These are phyloP conservation scores for Ceratocystiopsis sp. DNA, from an alignment of 2,329 filamentous ascomycete species.

Conservation along the genomic window DNA sequence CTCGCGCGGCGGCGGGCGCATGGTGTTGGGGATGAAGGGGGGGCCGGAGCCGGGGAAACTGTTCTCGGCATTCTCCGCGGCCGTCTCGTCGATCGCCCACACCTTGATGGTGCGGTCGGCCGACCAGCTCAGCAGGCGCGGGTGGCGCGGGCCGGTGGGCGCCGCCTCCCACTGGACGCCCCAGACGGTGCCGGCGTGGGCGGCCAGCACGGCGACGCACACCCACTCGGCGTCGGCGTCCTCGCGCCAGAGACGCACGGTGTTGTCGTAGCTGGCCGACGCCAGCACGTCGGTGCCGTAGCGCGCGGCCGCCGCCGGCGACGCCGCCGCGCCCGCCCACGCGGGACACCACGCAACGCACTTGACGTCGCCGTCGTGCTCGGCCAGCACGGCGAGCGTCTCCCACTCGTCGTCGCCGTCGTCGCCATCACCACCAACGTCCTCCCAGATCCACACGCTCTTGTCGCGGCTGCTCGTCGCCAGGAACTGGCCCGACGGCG, in stretches of 20 bases:
- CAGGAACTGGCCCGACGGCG: constrained; percentile 56
- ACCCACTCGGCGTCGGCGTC: constrained; percentile 84
- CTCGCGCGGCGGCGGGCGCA: constrained; percentile 62
- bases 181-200: constrained; percentile 82
- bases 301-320: constrained; percentile 16
- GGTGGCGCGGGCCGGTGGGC: constrained; percentile 25
- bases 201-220: constrained; percentile 65
- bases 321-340: constrained; percentile 26
- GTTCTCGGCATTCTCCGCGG: constrained; percentile 19
- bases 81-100: constrained; percentile 51
- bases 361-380: constrained; percentile 93
- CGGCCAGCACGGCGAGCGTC: constrained; percentile 84
- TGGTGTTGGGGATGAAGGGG: constrained; percentile 70
- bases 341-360: constrained; percentile 82
- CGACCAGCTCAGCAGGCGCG: constrained; percentile 63
- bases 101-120: constrained; percentile 67
- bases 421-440: constrained; percentile 52
- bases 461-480: constrained; percentile 90
- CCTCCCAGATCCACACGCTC: constrained; percentile 97
- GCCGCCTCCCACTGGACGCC: constrained; percentile 52
- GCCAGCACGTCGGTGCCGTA: constrained; percentile 59
- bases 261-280: constrained; percentile 88
- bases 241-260: constrained; percentile 74
- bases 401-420: constrained; percentile 95
- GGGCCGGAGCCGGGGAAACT: constrained; percentile 17